Conservation (phyloP, 192 early-diverging fungal species). For the Paraglomus brasilianum region DNA sequence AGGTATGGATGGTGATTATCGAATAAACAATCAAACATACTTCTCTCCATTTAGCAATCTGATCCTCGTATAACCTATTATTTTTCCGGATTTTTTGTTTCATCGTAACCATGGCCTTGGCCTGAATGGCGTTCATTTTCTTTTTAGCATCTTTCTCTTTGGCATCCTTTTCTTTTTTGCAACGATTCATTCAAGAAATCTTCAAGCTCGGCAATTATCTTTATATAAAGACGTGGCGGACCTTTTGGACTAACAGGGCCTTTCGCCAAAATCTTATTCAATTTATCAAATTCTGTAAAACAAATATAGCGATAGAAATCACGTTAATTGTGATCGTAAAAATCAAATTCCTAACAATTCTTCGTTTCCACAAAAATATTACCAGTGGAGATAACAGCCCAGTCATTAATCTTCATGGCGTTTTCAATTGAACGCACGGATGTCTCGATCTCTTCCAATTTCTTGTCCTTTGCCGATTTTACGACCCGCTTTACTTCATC, state of each 20-base stretch:
- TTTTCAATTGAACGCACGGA: slow-evolving; percentile 67
- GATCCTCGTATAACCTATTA: slow-evolving; percentile 70
- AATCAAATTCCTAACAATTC: background rate
- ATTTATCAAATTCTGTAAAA: slow-evolving; percentile 80
- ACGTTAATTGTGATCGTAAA: background rate
- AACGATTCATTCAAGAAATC: slow-evolving; percentile 65
- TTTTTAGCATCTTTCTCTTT: slow-evolving; percentile 71
- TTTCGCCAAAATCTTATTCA: slow-evolving; percentile 69
- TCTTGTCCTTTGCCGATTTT: slow-evolving; percentile 83
- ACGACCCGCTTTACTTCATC: slow-evolving; percentile 75
- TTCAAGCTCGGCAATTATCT: slow-evolving; percentile 72
- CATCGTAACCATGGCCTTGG: slow-evolving; percentile 84
- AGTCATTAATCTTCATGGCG: slow-evolving; percentile 84
- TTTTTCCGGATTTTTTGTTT: slow-evolving; percentile 93
- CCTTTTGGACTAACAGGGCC: slow-evolving; percentile 48
- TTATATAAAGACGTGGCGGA: slow-evolving; percentile 72
- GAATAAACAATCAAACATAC: slow-evolving; percentile 31
- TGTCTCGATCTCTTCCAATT: slow-evolving; percentile 76
- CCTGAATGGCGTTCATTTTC: slow-evolving; percentile 82
- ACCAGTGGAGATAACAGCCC: slow-evolving; percentile 80
- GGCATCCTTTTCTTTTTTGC: slow-evolving; percentile 65
- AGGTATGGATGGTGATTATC: too few species aligned
- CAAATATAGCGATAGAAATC: slow-evolving; percentile 21
- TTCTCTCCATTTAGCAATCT: slow-evolving; percentile 67
- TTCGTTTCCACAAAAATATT: slow-evolving; percentile 8